phyloP scores from a whole-genome alignment of 2,329 filamentous ascomycete genomes.

The Blastomyces emzantsi region DNA sequence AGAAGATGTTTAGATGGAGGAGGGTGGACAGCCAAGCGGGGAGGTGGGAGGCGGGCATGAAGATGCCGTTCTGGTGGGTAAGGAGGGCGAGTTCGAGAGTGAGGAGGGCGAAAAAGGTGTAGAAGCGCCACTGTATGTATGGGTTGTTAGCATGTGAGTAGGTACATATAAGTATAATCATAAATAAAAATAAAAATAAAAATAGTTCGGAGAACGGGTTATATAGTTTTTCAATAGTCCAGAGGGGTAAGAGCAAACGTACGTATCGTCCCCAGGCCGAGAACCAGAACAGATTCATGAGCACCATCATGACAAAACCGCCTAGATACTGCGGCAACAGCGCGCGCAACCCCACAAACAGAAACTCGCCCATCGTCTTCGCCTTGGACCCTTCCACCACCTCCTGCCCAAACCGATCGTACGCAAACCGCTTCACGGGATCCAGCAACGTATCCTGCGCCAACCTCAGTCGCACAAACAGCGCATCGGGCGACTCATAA shows the following conservation, averaged over 20 bases:
- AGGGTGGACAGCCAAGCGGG: conserved; percentile 24
- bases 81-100: conserved; percentile 50
- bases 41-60: conserved; percentile 29
- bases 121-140: conserved; percentile 42
- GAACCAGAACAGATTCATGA: conserved; percentile 36
- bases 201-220: neutral
- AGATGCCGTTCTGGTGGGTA: conserved; percentile 41
- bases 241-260: conserved; percentile 19
- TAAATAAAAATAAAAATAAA: neutral
- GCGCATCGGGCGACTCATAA: conserved; percentile 32
- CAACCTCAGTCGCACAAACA: conserved; percentile 75
- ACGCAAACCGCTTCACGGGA: conserved; percentile 69
- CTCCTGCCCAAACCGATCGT: conserved; percentile 76
- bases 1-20: conserved; percentile 40
- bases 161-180: neutral
- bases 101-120: conserved; percentile 46
- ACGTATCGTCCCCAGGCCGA: conserved; percentile 39
- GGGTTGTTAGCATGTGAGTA: neutral
- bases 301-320: conserved; percentile 28
- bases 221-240: too few species aligned
- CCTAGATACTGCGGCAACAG: conserved; percentile 33
- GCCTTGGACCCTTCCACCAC: conserved; percentile 51
- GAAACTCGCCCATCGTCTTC: conserved; percentile 60
- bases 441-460: conserved; percentile 77
- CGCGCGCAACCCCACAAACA: conserved; percentile 54